These are phyloP conservation scores for Penicillium alfredii DNA, from an alignment of 495 filamentous ascomycete species.

Conservation along the genomic window DNA sequence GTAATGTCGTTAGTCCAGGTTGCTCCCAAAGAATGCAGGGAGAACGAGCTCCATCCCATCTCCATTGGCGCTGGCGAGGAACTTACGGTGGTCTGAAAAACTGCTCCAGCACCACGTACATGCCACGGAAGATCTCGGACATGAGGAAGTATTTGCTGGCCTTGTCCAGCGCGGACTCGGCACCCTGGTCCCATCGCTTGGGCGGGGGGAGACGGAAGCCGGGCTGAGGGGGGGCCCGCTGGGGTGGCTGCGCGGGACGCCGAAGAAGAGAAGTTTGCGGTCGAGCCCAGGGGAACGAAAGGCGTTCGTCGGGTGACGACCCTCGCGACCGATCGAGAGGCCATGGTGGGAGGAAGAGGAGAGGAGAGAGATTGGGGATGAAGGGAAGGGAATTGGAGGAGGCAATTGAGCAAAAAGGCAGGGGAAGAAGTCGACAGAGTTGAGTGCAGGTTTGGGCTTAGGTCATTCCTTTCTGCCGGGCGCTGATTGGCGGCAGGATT, in stretches of 20 bases:
- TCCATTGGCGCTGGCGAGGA: conserved; percentile 6
- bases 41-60: neutral
- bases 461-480: conserved; percentile 42
- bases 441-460: conserved; percentile 37
- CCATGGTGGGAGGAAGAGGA: conserved; percentile 36
- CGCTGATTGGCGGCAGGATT: conserved; percentile 45
- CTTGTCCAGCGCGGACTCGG: conserved; percentile 69
- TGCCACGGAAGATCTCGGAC: conserved; percentile 91
- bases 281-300: conserved; percentile 38
- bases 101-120: conserved; percentile 97
- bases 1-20: conserved; percentile 7
- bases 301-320: conserved; percentile 46
- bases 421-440: conserved; percentile 18
- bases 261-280: conserved; percentile 61
- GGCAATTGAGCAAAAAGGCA: conserved; percentile 12
- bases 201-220: conserved; percentile 67
- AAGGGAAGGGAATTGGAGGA: conserved; percentile 16
- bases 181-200: conserved; percentile 63
- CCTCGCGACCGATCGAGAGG: conserved; percentile 47
- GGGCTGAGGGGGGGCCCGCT: conserved; percentile 63
- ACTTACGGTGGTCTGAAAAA: conserved; percentile 96
- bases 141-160: conserved; percentile 89
- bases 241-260: conserved; percentile 58
- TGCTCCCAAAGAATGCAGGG: no score
- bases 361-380: conserved; percentile 13